A percentile compares a stretch with the other conserved stretches of the same genome.
phyloP scores from a whole-genome alignment of 345 rosid genomes.

The Schrenkiella parvula region DNA sequence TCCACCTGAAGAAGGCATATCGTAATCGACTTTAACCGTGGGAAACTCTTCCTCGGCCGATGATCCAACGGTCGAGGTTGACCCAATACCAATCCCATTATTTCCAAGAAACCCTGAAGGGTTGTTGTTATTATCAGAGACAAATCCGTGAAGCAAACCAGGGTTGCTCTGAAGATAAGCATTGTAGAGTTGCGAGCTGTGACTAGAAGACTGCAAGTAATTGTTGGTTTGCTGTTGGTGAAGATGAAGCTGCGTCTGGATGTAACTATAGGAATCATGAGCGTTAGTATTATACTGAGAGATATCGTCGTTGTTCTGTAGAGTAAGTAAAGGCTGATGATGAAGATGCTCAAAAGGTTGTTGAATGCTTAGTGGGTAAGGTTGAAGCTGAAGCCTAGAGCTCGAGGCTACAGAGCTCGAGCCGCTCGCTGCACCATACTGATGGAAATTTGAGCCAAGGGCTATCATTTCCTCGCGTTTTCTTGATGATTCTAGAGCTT shows the following conservation, averaged over 20 bases:
- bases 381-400: slow-evolving; percentile 51
- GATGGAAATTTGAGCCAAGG: slow-evolving; percentile 57
- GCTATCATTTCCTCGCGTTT: slow-evolving; percentile 87
- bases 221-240: slow-evolving; percentile 45
- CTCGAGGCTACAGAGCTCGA: slow-evolving; percentile 38
- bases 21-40: slow-evolving; percentile 81
- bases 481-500: slow-evolving; percentile 78
- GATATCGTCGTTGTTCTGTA: slow-evolving; percentile 69
- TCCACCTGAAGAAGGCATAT: slow-evolving; percentile 50
- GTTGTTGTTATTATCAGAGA: slow-evolving; percentile 47
- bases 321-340: slow-evolving; percentile 57
- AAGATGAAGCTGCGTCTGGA: slow-evolving; percentile 78
- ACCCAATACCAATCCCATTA: slow-evolving; percentile 49
- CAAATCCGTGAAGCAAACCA: slow-evolving; percentile 59
- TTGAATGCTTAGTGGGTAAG: slow-evolving; percentile 64
- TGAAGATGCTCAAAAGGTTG: slow-evolving; percentile 48
- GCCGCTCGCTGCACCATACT: slow-evolving; percentile 49
- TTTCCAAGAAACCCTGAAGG: slow-evolving; percentile 54
- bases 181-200: slow-evolving; percentile 58
- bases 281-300: slow-evolving; percentile 56
- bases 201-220: slow-evolving; percentile 45
- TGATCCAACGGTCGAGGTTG: slow-evolving; percentile 43
- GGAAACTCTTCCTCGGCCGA: slow-evolving; percentile 57
- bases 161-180: slow-evolving; percentile 69
- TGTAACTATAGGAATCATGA: slow-evolving; percentile 51